Base-by-base conservation (phyloP, 2,329 filamentous ascomycete species). In the Diaporthe amygdali region DNA sequence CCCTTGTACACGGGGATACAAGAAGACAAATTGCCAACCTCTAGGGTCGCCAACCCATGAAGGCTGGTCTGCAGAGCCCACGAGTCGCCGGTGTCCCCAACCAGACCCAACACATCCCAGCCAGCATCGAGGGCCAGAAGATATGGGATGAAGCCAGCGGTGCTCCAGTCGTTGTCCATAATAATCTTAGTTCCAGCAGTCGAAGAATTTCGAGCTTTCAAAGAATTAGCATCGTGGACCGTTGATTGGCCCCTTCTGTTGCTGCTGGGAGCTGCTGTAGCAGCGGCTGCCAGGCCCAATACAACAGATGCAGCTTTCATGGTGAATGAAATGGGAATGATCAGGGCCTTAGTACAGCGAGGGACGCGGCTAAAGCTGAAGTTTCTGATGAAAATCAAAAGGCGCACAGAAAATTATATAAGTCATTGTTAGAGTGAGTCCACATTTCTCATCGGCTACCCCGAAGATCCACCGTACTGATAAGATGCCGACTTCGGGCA, bases 1-100 rank as follows among this genome's bases (percentile, higher is more conserved):
- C 85, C 85, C 34, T 83, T 79, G 72, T 84, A 81, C 3, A 87
- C 85, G 0, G 85, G 85, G 46, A 87, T 84, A 73, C 85, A 87
- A 54, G 77, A 79, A 55, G 77, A 79, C 1, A 87, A 75, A 64
- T 83, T 82, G 17, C 85, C 85, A 15, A 82, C 75, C 75, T 87
- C 84, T 0, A 88, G 79, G 2, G 81, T 83, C 2, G 84, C 83
- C 2, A 87, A 78, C 3, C 81, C 85, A 69, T 87, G 85, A 1
- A 84, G 76, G 30, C 83, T 83, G 14, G 76, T 78, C 73, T 87
- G 84, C 10, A 80, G 77, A 41, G 84, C 81, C 84, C 84, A 87
- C 3, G 81, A 81, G 71, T 87, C 81, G 41, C 81, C 79, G 3
- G 84, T 87, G 69, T 83, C 79, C 20, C 79, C 78, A 14, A 78